Evolutionary conservation across 2,329 filamentous ascomycete genomes (phyloP).

Genomic region (Orbilia quercus): DNA sequence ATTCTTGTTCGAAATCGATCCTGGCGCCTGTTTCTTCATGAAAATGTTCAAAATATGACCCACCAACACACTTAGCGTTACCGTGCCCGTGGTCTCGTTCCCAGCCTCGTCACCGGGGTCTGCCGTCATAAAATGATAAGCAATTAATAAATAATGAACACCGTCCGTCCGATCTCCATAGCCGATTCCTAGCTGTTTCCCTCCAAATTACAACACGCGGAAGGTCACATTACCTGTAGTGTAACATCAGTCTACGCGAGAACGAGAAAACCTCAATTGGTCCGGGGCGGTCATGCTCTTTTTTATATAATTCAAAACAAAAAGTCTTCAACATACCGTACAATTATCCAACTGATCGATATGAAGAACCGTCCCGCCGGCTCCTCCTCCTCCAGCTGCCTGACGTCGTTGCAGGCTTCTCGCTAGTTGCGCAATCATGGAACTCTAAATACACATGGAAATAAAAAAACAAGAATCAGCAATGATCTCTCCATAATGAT

Average conservation of each 20-base stretch:
- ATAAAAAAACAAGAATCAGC: conserved; percentile 47
- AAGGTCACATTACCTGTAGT: conserved; percentile 56
- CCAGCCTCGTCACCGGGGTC: background rate
- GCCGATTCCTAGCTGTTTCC: background rate
- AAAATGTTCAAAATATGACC: background rate
- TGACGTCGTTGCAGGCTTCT: conserved; percentile 64
- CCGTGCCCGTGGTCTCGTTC: too few relatives aligned
- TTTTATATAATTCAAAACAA: conserved; percentile 24
- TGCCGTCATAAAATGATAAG: background rate
- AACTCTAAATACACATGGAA: conserved; percentile 62
- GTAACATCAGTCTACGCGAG: conserved; percentile 49
- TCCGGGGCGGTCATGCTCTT: background rate
- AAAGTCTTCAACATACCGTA: conserved; percentile 55
- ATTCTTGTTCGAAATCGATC: background rate
- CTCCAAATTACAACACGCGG: conserved; percentile 14
- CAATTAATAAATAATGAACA: conserved; percentile 3
- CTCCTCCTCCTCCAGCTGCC: conserved; percentile 58
- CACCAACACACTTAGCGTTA: background rate
- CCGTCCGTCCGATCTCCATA: conserved; percentile 32
- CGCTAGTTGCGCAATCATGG: conserved; percentile 66
- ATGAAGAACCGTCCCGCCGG: conserved; percentile 45
- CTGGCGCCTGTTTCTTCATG: too few relatives aligned
- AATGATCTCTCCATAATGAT: conserved; percentile 24
- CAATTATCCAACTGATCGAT: conserved; percentile 55
- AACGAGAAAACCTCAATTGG: conserved; percentile 31